Base-by-base conservation (phyloP, 352 stramenopile genomes). In the Phytophthora fragariaefolia region DNA sequence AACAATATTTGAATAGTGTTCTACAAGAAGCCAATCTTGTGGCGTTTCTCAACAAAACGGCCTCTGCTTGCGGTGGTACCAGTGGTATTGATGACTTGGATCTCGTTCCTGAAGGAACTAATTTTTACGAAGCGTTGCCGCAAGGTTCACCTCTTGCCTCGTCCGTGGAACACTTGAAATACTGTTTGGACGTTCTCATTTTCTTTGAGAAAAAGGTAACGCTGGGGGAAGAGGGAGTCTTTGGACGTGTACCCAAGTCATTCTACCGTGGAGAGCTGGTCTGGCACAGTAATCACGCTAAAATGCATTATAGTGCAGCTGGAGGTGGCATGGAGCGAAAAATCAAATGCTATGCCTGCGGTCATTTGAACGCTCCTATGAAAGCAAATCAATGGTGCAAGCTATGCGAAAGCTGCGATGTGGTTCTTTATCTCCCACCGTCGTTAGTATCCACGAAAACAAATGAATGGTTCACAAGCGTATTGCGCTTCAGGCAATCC, bases 201-300 rank as follows among this genome's bases (percentile, higher is more conserved):
- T 93, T 93, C 49, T 94, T 96, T 52, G 88, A 96, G 56, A 96
- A 96, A 55, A 84, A 94, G 43, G 84, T 94, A 9, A 93, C 85
- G 4, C 45, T 92, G 22, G 83, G 82, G 12, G 80, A 91, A 58
- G 77, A 81, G 49, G 76, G 76, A 7, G 54, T 91, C 1, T 92
- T 95, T 56, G 80, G 82, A 18, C 82, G 82, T 12, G 75, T 96
- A 0, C 88, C 88, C 7, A 70, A 89, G 27, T 92, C 86, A 22
- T 93, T 96, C 34, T 88, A 80, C 43, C 86, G 88, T 18, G 88
- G 88, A 2, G 86, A 96, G 54, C 59, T 93, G 2, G 64, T 92
- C n/a, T 87, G 86, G 80, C 79, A 92, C 18, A 81, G 60, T 7
- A 66, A 69, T 15, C 55, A 72, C 22, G 56, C 63, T 1, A 79